Conservation (phyloP, 2,329 filamentous ascomycete species). For the Capronia americana region DNA sequence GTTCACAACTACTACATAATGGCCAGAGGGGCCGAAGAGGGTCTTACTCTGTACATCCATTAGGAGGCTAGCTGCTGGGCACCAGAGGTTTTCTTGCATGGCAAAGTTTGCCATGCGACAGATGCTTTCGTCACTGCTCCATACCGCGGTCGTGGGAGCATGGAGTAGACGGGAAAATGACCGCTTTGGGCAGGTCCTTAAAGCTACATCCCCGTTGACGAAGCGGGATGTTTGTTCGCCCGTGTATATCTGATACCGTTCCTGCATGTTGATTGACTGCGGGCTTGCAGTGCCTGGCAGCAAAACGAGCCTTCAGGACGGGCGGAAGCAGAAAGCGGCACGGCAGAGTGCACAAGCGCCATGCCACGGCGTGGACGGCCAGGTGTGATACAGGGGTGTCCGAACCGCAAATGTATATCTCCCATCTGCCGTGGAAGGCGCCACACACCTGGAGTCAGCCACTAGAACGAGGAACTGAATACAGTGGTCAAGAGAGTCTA, state of each 20-base stretch:
- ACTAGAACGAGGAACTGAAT: background rate
- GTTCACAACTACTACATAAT: background rate
- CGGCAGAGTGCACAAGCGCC: slow-evolving; percentile 32
- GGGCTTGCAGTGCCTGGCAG: slow-evolving; percentile 28
- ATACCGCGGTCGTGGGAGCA: background rate
- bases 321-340: slow-evolving; percentile 35
- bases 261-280: slow-evolving; percentile 29
- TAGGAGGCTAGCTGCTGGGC: background rate
- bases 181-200: background rate
- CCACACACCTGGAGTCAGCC: background rate
- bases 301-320: slow-evolving; percentile 20
- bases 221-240: background rate
- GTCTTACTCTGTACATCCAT: background rate
- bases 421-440: slow-evolving; percentile 12
- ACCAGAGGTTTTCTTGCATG: background rate
- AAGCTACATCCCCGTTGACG: background rate
- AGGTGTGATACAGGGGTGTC: slow-evolving; percentile 16
- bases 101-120: background rate
- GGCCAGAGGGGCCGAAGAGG: background rate
- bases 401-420: slow-evolving; percentile 16
- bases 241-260: slow-evolving; percentile 37
- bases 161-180: background rate
- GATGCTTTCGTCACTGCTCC: background rate
- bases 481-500: background rate
- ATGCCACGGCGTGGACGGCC: slow-evolving; percentile 22